A percentile compares a stretch with the other conserved stretches of the same genome.
phyloP scores from a whole-genome alignment of 106 monocot genomes.

The Apostasia shenzhenica region DNA sequence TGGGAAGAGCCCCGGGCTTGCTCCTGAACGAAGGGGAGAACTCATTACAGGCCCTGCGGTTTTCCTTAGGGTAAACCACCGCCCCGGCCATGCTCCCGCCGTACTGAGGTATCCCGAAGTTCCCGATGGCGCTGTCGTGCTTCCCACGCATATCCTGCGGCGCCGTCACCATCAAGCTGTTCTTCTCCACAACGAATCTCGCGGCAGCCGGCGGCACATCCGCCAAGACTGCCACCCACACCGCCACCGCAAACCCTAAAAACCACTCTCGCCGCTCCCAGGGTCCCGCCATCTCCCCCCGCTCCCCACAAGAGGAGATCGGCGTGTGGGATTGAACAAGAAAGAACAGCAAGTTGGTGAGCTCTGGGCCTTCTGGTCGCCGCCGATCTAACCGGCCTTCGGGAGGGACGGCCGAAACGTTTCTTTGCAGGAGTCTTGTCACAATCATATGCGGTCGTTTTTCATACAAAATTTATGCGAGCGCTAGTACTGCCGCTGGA shows the following conservation, averaged over 20 bases:
- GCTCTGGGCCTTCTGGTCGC: neutral
- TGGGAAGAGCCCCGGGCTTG: slow-evolving; percentile 76
- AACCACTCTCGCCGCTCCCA: neutral
- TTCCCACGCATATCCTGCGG: slow-evolving; percentile 61
- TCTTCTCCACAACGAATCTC: slow-evolving; percentile 95
- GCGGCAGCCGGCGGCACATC: slow-evolving; percentile 15
- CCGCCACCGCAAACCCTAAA: slow-evolving; percentile 7
- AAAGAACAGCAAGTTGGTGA: neutral
- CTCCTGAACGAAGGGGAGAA: slow-evolving; percentile 43
- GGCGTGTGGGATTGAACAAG: neutral
- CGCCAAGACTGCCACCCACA: neutral
- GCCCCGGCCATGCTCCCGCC: slow-evolving; percentile 92
- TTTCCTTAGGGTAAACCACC: slow-evolving; percentile 75
- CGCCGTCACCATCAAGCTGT: slow-evolving; percentile 89
- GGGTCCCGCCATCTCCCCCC: neutral
- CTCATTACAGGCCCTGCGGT: slow-evolving; percentile 57
- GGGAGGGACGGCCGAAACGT: neutral
- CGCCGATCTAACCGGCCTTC: neutral
- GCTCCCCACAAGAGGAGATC: neutral
- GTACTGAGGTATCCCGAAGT: slow-evolving; percentile 97
- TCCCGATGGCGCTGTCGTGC: slow-evolving; percentile 91
- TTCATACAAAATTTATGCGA: neutral
- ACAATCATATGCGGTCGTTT: neutral
- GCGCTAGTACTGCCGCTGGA: neutral
- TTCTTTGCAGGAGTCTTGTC: neutral